These are phyloP conservation scores for Populus davidiana DNA, from an alignment of 345 rosid genomes.

Conservation along the genomic window DNA sequence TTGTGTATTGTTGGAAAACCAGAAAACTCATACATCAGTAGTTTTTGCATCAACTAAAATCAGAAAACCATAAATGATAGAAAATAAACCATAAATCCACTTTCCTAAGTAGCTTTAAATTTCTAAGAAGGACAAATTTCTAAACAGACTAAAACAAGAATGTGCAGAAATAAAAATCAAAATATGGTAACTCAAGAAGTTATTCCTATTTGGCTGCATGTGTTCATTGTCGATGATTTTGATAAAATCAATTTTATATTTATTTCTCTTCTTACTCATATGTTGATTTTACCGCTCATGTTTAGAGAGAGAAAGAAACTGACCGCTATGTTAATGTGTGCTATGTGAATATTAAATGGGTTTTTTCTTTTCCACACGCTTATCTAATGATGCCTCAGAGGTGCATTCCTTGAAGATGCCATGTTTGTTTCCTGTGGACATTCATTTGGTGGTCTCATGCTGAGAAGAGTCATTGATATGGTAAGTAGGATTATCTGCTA, in stretches of 20 bases:
- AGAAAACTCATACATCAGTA: too few relatives aligned
- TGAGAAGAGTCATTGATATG: constrained; percentile 77
- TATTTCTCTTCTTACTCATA: background rate
- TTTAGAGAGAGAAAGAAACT: background rate
- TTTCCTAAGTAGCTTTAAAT: background rate
- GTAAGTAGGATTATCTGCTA: constrained; percentile 41
- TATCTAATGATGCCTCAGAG: constrained; percentile 49
- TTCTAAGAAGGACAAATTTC: background rate
- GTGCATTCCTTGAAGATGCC: constrained; percentile 98
- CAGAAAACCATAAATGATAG: too few relatives aligned
- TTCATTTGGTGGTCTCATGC: constrained; percentile 97
- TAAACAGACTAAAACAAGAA: background rate
- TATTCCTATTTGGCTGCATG: background rate
- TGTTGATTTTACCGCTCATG: background rate
- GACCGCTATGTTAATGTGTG: background rate
- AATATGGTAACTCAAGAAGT: background rate
- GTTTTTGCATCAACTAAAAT: too few relatives aligned
- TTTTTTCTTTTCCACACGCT: background rate
- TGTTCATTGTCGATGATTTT: background rate
- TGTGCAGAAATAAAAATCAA: background rate
- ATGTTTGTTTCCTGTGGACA: constrained; percentile 90
- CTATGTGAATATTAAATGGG: constrained; percentile 5
- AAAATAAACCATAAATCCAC: too few relatives aligned
- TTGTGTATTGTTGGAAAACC: too few relatives aligned
- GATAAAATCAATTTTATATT: background rate